These are phyloP conservation scores for Auricularia sp. DNA, from an alignment of 768 basidiomycete species.

Conservation along the genomic window DNA sequence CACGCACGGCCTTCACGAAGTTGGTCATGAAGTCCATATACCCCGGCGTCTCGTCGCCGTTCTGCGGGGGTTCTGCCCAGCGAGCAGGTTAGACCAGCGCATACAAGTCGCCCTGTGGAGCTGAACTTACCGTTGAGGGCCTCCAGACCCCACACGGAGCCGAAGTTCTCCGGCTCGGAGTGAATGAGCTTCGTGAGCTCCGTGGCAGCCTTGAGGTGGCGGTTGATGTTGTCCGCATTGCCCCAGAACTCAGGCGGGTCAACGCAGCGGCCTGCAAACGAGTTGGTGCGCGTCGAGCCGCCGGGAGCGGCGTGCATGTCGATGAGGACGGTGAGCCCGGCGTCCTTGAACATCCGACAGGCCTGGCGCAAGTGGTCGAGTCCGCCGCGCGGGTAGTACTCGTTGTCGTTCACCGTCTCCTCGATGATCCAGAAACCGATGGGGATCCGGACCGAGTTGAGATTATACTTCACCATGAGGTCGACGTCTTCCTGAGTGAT, in stretches of 20 bases:
- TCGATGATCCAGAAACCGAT: conserved; percentile 41
- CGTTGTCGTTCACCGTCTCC: conserved; percentile 21
- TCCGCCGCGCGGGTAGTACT: not conserved
- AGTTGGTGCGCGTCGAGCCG: conserved; percentile 13
- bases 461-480: not conserved
- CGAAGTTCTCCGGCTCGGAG: not conserved
- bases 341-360: conserved; percentile 4
- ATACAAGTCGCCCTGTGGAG: not conserved
- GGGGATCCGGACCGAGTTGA: conserved; percentile 36
- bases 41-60: not conserved
- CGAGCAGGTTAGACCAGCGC: not conserved
- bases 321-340: conserved; percentile 41
- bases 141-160: conserved; percentile 2
- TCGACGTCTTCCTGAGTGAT: conserved; percentile 53
- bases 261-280: not conserved
- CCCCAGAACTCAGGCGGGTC: not conserved
- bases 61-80: not conserved
- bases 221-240: not conserved
- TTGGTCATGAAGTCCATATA: not conserved
- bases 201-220: not conserved
- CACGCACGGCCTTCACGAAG: conserved; percentile 1
- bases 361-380: not conserved
- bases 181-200: not conserved
- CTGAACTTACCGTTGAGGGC: not conserved
- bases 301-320: conserved; percentile 48